phyloP scores from a whole-genome alignment of 495 filamentous ascomycete species.

The Platismatia glauca region DNA sequence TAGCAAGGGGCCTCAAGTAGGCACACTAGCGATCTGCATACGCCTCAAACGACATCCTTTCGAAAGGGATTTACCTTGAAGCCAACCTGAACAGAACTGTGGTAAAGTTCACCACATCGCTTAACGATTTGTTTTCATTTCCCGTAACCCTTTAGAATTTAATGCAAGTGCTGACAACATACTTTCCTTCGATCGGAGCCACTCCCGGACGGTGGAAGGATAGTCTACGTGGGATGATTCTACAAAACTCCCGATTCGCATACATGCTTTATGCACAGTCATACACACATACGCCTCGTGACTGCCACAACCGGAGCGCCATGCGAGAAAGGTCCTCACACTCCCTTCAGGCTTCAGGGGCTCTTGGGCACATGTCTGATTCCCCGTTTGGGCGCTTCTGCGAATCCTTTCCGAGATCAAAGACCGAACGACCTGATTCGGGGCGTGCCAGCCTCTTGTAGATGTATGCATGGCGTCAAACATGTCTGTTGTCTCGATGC shows the following conservation, averaged over 20 bases:
- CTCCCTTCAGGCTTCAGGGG: neutral
- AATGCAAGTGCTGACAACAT: neutral
- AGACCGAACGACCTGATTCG: neutral
- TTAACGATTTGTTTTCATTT: neutral
- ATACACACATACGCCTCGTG: neutral
- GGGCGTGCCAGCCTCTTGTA: neutral
- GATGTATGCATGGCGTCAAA: neutral
- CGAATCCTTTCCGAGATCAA: neutral
- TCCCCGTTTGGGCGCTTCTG: neutral
- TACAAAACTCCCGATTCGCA: neutral
- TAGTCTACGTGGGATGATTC: neutral
- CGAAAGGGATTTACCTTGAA: neutral
- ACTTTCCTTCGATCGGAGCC: neutral
- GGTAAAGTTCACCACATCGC: neutral
- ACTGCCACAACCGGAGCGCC: neutral
- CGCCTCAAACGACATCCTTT: neutral
- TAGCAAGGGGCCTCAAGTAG: neutral
- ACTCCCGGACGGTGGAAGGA: neutral
- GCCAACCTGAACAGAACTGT: neutral
- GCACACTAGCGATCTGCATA: neutral
- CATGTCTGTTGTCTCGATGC: neutral
- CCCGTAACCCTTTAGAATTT: no score
- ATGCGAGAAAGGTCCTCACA: neutral
- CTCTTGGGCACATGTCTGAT: neutral
- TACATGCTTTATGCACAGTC: neutral